phyloP scores from a whole-genome alignment of 2,329 filamentous ascomycete species.

The Aaosphaeria pasadenensis region DNA sequence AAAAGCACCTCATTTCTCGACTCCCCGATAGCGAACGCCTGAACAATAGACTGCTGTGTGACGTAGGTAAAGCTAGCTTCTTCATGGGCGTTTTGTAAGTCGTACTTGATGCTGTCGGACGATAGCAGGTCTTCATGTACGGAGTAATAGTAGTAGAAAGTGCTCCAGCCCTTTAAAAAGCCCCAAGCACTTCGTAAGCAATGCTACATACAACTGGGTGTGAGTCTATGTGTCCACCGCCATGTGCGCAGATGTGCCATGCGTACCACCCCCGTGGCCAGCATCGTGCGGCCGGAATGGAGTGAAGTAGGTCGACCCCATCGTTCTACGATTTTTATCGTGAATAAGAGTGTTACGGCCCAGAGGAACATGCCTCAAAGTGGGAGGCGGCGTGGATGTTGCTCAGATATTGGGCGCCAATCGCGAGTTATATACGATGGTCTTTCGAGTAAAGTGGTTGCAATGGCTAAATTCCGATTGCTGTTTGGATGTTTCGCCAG shows the following conservation, averaged over 20 bases:
- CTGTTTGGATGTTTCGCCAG: constrained; percentile 20
- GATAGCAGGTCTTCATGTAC: too few species aligned
- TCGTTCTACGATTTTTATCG: constrained; percentile 7
- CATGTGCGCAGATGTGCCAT: constrained; percentile 28
- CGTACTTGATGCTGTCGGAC: too few species aligned
- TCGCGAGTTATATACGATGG: constrained; percentile 22
- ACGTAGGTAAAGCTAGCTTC: too few species aligned
- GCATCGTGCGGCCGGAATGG: constrained; percentile 9
- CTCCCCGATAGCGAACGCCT: too few species aligned
- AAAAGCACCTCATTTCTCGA: too few species aligned
- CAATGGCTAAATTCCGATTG: constrained; percentile 30
- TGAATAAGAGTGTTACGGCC: constrained; percentile 14
- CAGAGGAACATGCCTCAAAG: constrained; percentile 23
- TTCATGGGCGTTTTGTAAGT: too few species aligned
- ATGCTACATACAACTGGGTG: not conserved
- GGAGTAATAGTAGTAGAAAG: too few species aligned
- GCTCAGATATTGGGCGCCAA: constrained; percentile 26
- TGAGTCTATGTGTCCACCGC: constrained; percentile 6
- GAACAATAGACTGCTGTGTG: too few species aligned
- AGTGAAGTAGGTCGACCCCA: constrained; percentile 1
- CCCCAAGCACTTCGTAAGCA: too few species aligned
- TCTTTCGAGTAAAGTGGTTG: constrained; percentile 31
- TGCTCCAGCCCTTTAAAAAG: too few species aligned
- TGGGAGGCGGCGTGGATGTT: constrained; percentile 11
- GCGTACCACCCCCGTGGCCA: constrained; percentile 16